These are phyloP conservation scores for Solanum okadae DNA, from an alignment of 257 asterid genomes.

Conservation along the genomic window DNA sequence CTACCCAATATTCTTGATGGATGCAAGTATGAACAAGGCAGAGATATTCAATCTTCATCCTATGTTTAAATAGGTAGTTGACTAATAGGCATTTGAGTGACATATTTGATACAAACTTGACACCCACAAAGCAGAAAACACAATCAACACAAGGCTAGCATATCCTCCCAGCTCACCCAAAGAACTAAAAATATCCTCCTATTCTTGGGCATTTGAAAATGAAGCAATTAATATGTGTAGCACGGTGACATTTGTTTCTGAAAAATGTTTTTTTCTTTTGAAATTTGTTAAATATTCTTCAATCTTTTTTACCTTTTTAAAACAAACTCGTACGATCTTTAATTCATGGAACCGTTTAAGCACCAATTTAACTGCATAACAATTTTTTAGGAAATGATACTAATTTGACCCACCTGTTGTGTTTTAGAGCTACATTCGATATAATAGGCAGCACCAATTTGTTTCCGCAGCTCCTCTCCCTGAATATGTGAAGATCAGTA, in stretches of 20 bases:
- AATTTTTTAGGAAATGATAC: not conserved
- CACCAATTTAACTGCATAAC: not conserved
- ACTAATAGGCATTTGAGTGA: not conserved
- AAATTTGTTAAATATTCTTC: not conserved
- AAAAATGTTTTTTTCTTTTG: not conserved
- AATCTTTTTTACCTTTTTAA: not conserved
- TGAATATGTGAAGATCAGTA: slow-evolving; percentile 14
- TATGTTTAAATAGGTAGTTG: not conserved
- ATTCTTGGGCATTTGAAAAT: not conserved
- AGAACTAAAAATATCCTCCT: not conserved
- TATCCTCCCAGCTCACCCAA: not conserved
- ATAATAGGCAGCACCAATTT: slow-evolving; percentile 76
- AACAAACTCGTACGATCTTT: not conserved
- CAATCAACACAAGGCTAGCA: not conserved
- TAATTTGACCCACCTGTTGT: slow-evolving; percentile 61
- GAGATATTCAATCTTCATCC: not conserved
- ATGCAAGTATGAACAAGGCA: not conserved
- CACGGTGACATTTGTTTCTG: not conserved
- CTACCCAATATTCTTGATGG: not conserved
- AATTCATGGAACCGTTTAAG: not conserved
- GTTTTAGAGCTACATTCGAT: slow-evolving; percentile 96
- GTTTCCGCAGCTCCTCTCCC: slow-evolving; percentile 97
- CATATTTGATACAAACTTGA: not conserved
- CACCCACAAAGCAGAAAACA: not conserved
- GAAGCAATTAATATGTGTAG: not conserved